phyloP scores from a whole-genome alignment of 2,329 filamentous ascomycete species.

The Trichoderma guizhouense region DNA sequence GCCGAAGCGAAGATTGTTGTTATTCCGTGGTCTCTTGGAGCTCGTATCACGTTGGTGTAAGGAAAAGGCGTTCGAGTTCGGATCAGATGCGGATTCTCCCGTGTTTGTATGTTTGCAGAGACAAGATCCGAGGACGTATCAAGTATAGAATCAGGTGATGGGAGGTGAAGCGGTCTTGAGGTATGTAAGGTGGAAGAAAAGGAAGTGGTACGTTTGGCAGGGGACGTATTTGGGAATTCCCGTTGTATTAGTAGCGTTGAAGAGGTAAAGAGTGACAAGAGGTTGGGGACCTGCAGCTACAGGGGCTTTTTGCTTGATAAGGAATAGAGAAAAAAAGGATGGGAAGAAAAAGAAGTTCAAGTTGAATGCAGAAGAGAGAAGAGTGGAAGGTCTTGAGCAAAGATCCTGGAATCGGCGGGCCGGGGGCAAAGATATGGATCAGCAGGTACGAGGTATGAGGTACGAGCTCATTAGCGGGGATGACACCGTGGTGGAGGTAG shows the following conservation, averaged over 20 bases:
- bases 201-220: conserved; percentile 3
- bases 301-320: conserved; percentile 2
- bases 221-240: not conserved
- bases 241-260: conserved; percentile 15
- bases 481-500: not conserved
- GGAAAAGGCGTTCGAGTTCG: not conserved
- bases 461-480: conserved; percentile 1
- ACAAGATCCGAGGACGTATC: not conserved
- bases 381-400: conserved; percentile 14
- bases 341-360: conserved; percentile 13
- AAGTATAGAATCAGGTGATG: conserved; percentile 2
- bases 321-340: conserved; percentile 3
- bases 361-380: conserved; percentile 4
- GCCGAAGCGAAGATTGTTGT: not conserved
- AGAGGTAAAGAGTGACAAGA: conserved; percentile 15
- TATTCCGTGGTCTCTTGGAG: not conserved
- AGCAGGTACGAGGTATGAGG: conserved; percentile 16
- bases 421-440: conserved; percentile 7
- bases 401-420: conserved; percentile 8
- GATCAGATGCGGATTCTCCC: not conserved
- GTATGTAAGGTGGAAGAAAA: not conserved
- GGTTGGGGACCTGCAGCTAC: conserved; percentile 17
- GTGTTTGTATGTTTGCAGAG: not conserved
- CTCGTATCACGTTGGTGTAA: not conserved
- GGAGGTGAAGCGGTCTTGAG: not conserved